Evolutionary conservation across 768 basidiomycete species (phyloP).

Genomic region (Postia placenta): DNA sequence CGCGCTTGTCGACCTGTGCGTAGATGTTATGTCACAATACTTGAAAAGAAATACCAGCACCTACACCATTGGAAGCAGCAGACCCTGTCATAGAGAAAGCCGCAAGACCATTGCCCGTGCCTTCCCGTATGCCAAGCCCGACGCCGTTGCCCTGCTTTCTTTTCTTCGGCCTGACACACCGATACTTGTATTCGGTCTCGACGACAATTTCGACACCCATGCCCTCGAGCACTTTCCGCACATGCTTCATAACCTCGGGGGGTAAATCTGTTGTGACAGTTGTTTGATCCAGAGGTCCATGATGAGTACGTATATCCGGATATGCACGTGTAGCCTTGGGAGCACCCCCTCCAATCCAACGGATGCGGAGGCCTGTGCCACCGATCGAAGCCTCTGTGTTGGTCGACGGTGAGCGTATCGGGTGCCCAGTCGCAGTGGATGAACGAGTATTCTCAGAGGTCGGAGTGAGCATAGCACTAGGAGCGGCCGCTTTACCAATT

Average conservation of each 20-base stretch:
- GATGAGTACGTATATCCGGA: slow-evolving; percentile 63
- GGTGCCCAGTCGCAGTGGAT: slow-evolving; percentile 26
- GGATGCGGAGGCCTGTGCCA: slow-evolving; percentile 22
- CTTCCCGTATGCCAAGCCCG: slow-evolving; percentile 39
- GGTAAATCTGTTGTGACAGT: slow-evolving; percentile 83
- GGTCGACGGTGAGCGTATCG: slow-evolving; percentile 39
- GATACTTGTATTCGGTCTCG: slow-evolving; percentile 88
- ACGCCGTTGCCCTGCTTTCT: slow-evolving; percentile 43
- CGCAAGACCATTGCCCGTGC: slow-evolving; percentile 46
- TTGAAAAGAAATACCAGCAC: slow-evolving; percentile 27
- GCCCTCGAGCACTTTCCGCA: slow-evolving; percentile 69
- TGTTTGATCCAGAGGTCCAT: slow-evolving; percentile 87
- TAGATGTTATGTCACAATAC: neutral
- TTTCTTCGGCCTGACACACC: slow-evolving; percentile 77
- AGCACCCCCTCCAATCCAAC: slow-evolving; percentile 33
- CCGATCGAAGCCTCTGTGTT: slow-evolving; percentile 37
- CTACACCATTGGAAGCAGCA: slow-evolving; percentile 81
- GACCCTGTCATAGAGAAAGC: slow-evolving; percentile 75
- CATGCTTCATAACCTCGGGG: slow-evolving; percentile 82
- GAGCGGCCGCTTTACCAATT: slow-evolving; percentile 1
- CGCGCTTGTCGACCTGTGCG: slow-evolving; percentile 79
- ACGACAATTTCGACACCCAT: slow-evolving; percentile 89
- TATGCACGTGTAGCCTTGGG: slow-evolving; percentile 1
- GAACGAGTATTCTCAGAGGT: slow-evolving; percentile 13
- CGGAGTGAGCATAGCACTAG: slow-evolving; percentile 6